Base-by-base conservation (phyloP, 1,139 yeast species). In the Candida labiduridarum region DNA sequence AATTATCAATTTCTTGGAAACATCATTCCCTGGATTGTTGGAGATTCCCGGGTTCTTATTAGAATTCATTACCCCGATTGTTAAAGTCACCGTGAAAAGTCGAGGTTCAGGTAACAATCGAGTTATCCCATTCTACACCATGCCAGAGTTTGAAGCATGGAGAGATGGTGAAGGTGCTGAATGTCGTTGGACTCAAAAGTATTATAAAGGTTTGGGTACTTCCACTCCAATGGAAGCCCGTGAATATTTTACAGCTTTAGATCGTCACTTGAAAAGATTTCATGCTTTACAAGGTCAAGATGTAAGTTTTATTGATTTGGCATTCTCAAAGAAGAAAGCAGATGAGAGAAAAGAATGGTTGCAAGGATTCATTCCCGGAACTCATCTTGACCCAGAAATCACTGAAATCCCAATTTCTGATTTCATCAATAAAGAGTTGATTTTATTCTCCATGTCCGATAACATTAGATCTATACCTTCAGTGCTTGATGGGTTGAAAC, bases 311-410 rank as follows among this genome's bases (percentile, higher is more conserved):
- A 91, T 95, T 61, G 99, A 95, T 63, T 75, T 95, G 52, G 99
- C 98, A 0, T 95, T 95, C 61, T 88, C 97, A 2, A 95, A 95
- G 68, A 89, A 88, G 66, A 91, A 89, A 59, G 98, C 99, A 0
- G 99, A 95, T 67, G 97, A 91, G 55, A 87, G 99, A 75, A 95
- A 95, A 64, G 97, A 91, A 60, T 95, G 99, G 99, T 76, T 95
- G 50, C 87, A 96, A 61, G 86, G 84, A 15, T 90, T 83, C 66
- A 83, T 82, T 56, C 97, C 97, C 0, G 99, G 99, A 19, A 91
- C 97, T 0, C 94, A 87, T 61, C 76, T 94, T 59, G 98, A 94
- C 65, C 95, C 96, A n/a, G 78, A 80, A 4, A 64, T 91, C 50
- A 73, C 69, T 3, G 84, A 80, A 48, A 92, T 95, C 57, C 98